These are phyloP conservation scores for Tricholoma flavovirens DNA, from an alignment of 768 basidiomycete genomes.

Conservation along the genomic window DNA sequence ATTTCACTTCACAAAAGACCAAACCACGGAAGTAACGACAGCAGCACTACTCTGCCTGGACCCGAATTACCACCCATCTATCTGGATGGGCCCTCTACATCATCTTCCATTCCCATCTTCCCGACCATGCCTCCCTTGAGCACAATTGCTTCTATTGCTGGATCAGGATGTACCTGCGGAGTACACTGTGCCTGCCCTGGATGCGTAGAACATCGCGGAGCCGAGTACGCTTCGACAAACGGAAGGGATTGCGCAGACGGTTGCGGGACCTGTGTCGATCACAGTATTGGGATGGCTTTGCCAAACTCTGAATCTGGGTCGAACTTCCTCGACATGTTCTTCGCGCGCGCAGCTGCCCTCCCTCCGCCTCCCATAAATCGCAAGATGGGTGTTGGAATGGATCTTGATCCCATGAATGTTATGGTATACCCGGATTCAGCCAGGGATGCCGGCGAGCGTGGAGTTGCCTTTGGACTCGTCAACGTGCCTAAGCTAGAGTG, in stretches of 20 bases:
- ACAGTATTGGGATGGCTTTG: constrained; percentile 37
- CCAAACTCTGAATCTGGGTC: constrained; percentile 20
- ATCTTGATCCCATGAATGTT: constrained; percentile 48
- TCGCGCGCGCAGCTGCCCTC: constrained; percentile 62
- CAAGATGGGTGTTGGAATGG: constrained; percentile 30
- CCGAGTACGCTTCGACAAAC: constrained; percentile 38
- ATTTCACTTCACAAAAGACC: constrained; percentile 27
- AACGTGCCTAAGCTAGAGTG: constrained; percentile 63
- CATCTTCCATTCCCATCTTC: constrained; percentile 39
- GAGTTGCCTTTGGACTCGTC: constrained; percentile 43
- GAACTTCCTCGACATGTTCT: constrained; percentile 55
- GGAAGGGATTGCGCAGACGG: constrained; percentile 45
- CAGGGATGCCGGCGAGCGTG: constrained; percentile 31
- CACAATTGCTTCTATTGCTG: constrained; percentile 52
- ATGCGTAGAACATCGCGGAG: constrained; percentile 64
- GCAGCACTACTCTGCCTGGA: constrained; percentile 17
- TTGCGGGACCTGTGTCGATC: constrained; percentile 62
- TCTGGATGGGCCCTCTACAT: constrained; percentile 20
- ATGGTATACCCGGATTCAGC: constrained; percentile 38
- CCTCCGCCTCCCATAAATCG: constrained; percentile 48
- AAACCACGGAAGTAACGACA: constrained; percentile 19
- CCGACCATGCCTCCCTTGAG: constrained; percentile 57
- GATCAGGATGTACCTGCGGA: constrained; percentile 70
- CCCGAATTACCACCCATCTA: constrained; percentile 48
- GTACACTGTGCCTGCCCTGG: constrained; percentile 66